Percentiles rank a stretch among this genome's conserved stretches.
These are phyloP conservation scores for Gymnopus androsaceus DNA, from an alignment of 1,284 basidiomycete species.

Conservation along the genomic window DNA sequence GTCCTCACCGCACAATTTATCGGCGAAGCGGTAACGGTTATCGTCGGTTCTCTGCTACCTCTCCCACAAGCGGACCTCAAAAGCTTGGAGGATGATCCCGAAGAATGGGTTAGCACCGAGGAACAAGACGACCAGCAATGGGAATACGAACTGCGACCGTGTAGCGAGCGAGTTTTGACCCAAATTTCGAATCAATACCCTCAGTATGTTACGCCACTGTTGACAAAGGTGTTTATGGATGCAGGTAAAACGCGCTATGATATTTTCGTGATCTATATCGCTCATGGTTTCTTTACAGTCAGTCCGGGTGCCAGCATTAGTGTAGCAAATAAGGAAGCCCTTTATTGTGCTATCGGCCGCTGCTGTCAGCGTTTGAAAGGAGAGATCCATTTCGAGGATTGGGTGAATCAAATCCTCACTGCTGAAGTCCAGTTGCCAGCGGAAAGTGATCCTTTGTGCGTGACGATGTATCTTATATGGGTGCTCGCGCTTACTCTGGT, in stretches of 20 bases:
- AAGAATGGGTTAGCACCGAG: conserved; percentile 87
- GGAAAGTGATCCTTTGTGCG: conserved; percentile 28
- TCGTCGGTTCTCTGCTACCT: conserved; percentile 83
- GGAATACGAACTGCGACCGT: conserved; percentile 86
- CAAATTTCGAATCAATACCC: conserved; percentile 76
- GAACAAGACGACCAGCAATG: conserved; percentile 86
- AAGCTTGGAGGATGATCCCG: conserved; percentile 80
- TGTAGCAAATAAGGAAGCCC: conserved; percentile 80
- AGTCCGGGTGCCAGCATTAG: conserved; percentile 59
- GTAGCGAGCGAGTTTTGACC: conserved; percentile 85
- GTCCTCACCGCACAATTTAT: conserved; percentile 78
- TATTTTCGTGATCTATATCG: conserved; percentile 1
- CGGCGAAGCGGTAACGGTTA: conserved; percentile 72
- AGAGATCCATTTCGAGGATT: conserved; percentile 65
- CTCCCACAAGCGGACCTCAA: conserved; percentile 79
- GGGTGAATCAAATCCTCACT: conserved; percentile 61
- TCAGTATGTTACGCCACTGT: conserved; percentile 72
- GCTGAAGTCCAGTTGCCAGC: conserved; percentile 47
- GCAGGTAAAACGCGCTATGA: conserved; percentile 46
- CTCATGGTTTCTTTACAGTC: conserved; percentile 35
- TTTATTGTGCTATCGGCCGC: conserved; percentile 87
- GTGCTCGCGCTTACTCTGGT: conserved; percentile 26
- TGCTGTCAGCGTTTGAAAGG: conserved; percentile 71
- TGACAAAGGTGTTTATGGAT: conserved; percentile 58
- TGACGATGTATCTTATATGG: not conserved